Evolutionary conservation across 306 rosid genomes (phyloP), one percentile per base, ranked within the genome.

Genomic region (Neltuma alba): DNA sequence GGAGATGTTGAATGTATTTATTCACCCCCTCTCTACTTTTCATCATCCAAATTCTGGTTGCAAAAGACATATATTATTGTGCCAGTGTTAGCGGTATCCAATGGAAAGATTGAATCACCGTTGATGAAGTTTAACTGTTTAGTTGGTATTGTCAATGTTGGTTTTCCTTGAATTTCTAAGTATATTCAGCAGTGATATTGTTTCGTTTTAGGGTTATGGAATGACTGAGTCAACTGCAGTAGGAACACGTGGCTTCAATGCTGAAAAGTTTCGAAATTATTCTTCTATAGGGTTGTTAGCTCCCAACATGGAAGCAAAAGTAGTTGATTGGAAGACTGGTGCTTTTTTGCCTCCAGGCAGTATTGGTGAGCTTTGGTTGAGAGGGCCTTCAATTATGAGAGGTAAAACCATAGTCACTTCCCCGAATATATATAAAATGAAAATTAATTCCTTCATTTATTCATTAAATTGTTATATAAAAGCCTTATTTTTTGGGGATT

Each of bases 201-300:
- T 71, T 81, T 83, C 83, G 13, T 85, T 70, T 31, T 62, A 93
- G 97, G 99, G 99, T 60, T 95, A 92, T 82, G 99, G 96, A 82
- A 83, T 95, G 98, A 95, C 98, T 10, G 99, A 95, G 77, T 82
- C 99, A 1, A 81, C 97, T 27, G 98, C 97, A 48, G 86, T 91
- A 40, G 97, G 93, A 85, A 75, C 98, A 73, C 91, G 97, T 1
- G 94, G 99, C 83, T 86, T 90, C 90, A 95, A 92, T 86, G 86
- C 91, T 44, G 84, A 83, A 75, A 84, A 79, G 86, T 47, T 76
- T 72, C 81, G n/a, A 79, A 92, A 86, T 15, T 87, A 82, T 80
- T 81, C 85, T 82, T 95, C 98, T 66, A 55, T 91, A 34, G 99
- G 99, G 73, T 89, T 95, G 69, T 84, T 95, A 69, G 96, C 94